phyloP scores from a whole-genome alignment of 2,329 filamentous ascomycete genomes.

The Ophiostoma sp. region DNA sequence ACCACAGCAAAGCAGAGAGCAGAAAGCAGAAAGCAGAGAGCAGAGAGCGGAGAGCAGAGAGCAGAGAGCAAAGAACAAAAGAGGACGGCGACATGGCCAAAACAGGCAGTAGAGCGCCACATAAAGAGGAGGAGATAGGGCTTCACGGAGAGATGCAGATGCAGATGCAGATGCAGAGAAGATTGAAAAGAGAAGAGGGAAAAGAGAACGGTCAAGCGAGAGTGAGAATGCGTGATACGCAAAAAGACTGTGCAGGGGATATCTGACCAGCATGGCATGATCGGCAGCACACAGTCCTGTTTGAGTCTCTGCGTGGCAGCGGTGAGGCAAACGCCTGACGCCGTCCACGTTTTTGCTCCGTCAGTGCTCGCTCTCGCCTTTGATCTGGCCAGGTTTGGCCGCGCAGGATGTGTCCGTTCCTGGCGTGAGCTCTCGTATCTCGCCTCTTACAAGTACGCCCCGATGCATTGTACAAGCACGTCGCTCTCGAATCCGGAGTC shows the following conservation, averaged over 20 bases:
- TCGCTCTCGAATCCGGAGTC: too few relatives aligned
- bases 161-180: too few relatives aligned
- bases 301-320: neutral
- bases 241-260: slow-evolving; percentile 3
- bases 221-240: too few relatives aligned
- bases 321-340: neutral
- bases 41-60: neutral
- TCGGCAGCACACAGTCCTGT: neutral
- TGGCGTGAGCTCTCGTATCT: neutral
- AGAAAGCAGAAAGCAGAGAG: neutral
- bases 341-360: neutral
- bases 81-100: neutral
- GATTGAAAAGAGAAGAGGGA: too few relatives aligned
- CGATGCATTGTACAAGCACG: neutral
- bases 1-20: neutral
- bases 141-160: too few relatives aligned
- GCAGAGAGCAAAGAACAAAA: neutral
- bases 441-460: slow-evolving; percentile 7
- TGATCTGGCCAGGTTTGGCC: too few relatives aligned
- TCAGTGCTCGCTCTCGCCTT: too few relatives aligned
- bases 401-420: neutral
- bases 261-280: neutral
- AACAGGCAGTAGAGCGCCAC: neutral
- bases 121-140: too few relatives aligned
- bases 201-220: too few relatives aligned